phyloP scores from a whole-genome alignment of 2,329 filamentous ascomycete genomes.

The Penicillium sp. region DNA sequence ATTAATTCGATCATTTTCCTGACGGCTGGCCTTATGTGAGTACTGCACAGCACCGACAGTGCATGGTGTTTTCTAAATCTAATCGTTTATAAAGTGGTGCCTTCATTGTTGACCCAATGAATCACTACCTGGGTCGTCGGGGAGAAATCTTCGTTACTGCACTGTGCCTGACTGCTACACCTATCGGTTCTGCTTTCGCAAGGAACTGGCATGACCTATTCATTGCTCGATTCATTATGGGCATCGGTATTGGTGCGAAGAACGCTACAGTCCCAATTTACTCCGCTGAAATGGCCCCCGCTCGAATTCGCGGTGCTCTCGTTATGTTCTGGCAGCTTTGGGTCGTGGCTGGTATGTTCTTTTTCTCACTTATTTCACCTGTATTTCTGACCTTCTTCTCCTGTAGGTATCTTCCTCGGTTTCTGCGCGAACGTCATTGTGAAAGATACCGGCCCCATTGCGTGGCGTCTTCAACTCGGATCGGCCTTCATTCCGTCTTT shows the following conservation, averaged over 20 bases:
- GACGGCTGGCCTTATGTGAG: constrained; percentile 23
- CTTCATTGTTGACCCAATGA: constrained; percentile 69
- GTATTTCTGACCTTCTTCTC: too few relatives aligned
- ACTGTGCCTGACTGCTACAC: constrained; percentile 66
- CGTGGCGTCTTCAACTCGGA: constrained; percentile 67
- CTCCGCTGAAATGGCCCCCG: constrained; percentile 59
- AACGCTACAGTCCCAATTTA: constrained; percentile 60
- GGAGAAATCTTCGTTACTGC: constrained; percentile 67
- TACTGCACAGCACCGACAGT: background rate
- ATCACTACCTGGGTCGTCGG: constrained; percentile 61
- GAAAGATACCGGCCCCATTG: constrained; percentile 58
- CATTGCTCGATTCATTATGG: constrained; percentile 59
- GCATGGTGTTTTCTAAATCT: background rate
- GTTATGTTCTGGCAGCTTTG: constrained; percentile 59
- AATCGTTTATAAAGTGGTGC: constrained; percentile 49
- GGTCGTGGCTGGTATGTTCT: constrained; percentile 25
- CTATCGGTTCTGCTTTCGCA: constrained; percentile 66
- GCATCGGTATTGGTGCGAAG: constrained; percentile 64
- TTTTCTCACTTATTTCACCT: background rate
- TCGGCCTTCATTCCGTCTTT: constrained; percentile 68
- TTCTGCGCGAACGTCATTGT: constrained; percentile 67
- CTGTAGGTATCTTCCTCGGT: constrained; percentile 56
- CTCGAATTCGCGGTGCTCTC: constrained; percentile 57
- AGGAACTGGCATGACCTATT: constrained; percentile 62
- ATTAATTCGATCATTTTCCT: constrained; percentile 62